Evolutionary conservation across 305 asterid species (phyloP), one percentile per base, ranked within the genome.

Genomic region (Fraxinus greggii): DNA sequence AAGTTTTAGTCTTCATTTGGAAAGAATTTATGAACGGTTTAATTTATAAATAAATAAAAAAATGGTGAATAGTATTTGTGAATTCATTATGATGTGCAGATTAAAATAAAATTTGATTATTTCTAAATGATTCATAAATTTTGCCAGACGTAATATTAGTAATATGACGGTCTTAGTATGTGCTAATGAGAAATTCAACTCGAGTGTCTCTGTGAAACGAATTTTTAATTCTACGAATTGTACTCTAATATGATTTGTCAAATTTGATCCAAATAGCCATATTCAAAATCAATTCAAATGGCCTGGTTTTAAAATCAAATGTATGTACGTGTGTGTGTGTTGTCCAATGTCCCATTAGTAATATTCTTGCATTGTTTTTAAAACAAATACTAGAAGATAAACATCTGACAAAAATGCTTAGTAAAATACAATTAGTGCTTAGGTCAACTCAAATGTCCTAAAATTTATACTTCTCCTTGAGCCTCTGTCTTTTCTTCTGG

Each of bases 401-500:
- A 61, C 23, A 59, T 10, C 74, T 28, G 19, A 67, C 74, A 26
- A 10, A 28, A 65, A 24, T 10, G 32, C 2, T 9, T 24, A 4
- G 73, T 65, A 65, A 65, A 65, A 65, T 65, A 65, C 73, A 26
- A 65, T 9, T 26, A 26, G n/a, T 67, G 4, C 17, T 33, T 65
- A 61, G 72, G 85, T 78, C 85, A 80, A 78, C 76, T 78, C 48
- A 48, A 48, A 74, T 36, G 51, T 33, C 80, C 65, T 3, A 42
- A 42, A 10, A 67, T 26, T 17, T 26, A 8, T 13, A 75, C 74
- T 83, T 89, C 88, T 86, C 89, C 45, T 82, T 61, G 7, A 67
- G 10, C 8, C 36, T 76, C 79, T 89, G 92, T 87, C 90, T 65
- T 84, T 59, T 1, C 76, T 78, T 74, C 78, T 84, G 89, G 86